Conservation (phyloP, 1,139 yeast genomes). For the Yamadazyma trypodendri region DNA sequence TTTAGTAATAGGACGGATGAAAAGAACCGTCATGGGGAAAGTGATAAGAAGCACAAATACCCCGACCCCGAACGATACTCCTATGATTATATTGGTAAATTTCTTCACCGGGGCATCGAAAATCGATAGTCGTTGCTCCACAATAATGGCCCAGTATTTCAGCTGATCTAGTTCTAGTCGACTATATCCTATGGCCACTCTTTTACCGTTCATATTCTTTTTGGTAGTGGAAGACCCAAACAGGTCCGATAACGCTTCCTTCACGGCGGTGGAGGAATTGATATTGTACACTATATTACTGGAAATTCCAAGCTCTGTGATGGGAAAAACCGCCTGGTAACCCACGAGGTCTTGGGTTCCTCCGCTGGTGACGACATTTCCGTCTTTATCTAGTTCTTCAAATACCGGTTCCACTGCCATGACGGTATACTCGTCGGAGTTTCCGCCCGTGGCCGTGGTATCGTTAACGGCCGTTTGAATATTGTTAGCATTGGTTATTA, state of each 20-base stretch:
- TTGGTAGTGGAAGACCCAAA: constrained; percentile 54
- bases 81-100: constrained; percentile 68
- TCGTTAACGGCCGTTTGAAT: constrained; percentile 52
- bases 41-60: constrained; percentile 72
- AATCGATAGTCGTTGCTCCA: constrained; percentile 59
- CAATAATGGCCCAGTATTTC: constrained; percentile 72
- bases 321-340: constrained; percentile 37
- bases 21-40: constrained; percentile 79
- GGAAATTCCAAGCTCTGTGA: constrained; percentile 14
- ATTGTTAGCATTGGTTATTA: constrained; percentile 58
- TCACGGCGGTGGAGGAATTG: constrained; percentile 35
- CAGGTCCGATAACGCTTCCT: constrained; percentile 30
- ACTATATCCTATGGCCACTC: constrained; percentile 73
- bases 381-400: constrained; percentile 15
- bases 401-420: constrained; percentile 35
- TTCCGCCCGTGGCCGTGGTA: constrained; percentile 27
- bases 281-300: constrained; percentile 29
- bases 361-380: constrained; percentile 8
- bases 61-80: constrained; percentile 78
- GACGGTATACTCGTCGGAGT: constrained; percentile 29
- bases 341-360: constrained; percentile 23
- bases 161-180: constrained; percentile 48
- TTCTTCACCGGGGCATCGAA: constrained; percentile 65
- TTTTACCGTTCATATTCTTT: constrained; percentile 35
- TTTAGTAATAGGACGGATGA: constrained; percentile 79